These are phyloP conservation scores for Solanum hybrid DNA, from an alignment of 305 asterid genomes.

Conservation along the genomic window DNA sequence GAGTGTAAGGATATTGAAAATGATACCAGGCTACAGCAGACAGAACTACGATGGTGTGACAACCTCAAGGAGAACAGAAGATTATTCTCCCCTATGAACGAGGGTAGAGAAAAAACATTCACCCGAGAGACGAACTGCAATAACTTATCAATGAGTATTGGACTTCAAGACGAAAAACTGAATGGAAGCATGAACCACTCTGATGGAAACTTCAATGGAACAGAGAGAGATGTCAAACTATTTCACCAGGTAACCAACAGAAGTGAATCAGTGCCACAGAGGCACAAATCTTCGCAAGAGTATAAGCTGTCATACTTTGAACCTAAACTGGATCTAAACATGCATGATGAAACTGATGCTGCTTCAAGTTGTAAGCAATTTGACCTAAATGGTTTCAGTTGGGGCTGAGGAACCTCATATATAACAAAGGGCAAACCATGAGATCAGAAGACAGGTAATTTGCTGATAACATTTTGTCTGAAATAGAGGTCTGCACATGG, in stretches of 20 bases:
- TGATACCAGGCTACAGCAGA: conserved; percentile 21
- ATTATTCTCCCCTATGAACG: conserved; percentile 19
- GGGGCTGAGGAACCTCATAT: conserved; percentile 33
- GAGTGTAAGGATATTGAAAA: conserved; percentile 25
- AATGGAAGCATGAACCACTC: conserved; percentile 18
- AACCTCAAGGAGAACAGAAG: conserved; percentile 32
- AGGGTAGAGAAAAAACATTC: conserved; percentile 30
- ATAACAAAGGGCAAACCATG: background rate
- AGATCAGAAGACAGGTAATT: background rate
- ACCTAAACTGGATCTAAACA: conserved; percentile 60
- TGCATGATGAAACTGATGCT: conserved; percentile 36
- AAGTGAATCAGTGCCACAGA: conserved; percentile 23
- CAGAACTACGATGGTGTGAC: conserved; percentile 44
- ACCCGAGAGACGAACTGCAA: conserved; percentile 20
- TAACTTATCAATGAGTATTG: conserved; percentile 67
- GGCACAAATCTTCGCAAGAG: conserved; percentile 33
- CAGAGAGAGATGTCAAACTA: conserved; percentile 22
- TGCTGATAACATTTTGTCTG: background rate
- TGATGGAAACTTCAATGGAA: conserved; percentile 15
- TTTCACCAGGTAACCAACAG: conserved; percentile 11
- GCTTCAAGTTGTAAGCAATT: conserved; percentile 61
- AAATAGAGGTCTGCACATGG: background rate
- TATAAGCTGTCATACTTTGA: conserved; percentile 34
- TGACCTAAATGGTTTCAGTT: conserved; percentile 63
- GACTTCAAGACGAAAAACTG: conserved; percentile 46